Percentiles rank a stretch among this genome's conserved stretches.
Evolutionary conservation across 805 yeast species (phyloP).

Genomic region (Yamadazyma olivae): DNA sequence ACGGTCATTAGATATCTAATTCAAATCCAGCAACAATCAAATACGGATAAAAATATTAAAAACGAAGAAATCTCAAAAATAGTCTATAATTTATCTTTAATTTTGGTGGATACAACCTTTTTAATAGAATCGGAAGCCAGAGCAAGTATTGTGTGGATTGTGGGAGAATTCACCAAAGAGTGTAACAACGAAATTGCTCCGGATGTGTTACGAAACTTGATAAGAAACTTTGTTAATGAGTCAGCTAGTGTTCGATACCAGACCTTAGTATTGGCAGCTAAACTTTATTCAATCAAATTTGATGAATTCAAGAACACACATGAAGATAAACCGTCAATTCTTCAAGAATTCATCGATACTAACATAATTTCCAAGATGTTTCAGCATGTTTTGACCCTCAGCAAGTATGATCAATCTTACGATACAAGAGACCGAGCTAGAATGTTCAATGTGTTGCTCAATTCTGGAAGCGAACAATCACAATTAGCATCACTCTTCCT

Average conservation of each 20-base stretch:
- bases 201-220: conserved; percentile 64
- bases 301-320: conserved; percentile 31
- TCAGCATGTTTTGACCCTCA: conserved; percentile 56
- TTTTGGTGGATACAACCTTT: conserved; percentile 21
- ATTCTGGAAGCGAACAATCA: conserved; percentile 36
- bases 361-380: conserved; percentile 48
- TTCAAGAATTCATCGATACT: conserved; percentile 21
- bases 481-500: conserved; percentile 67
- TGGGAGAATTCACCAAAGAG: conserved; percentile 69
- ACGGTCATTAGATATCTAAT: conserved; percentile 71
- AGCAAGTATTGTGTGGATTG: conserved; percentile 85
- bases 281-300: conserved; percentile 57
- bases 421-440: conserved; percentile 88
- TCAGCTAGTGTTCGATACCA: conserved; percentile 62
- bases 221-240: conserved; percentile 54
- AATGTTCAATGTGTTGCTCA: conserved; percentile 59
- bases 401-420: conserved; percentile 68
- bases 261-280: conserved; percentile 69
- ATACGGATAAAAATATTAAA: conserved; percentile 9
- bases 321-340: conserved; percentile 11
- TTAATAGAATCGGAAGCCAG: conserved; percentile 49
- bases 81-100: conserved; percentile 45
- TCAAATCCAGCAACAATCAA: conserved; percentile 45
- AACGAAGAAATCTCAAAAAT: conserved; percentile 47
- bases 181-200: conserved; percentile 53